Base-by-base conservation (phyloP, 208 protist genomes). In the Naegleria fowleri region DNA sequence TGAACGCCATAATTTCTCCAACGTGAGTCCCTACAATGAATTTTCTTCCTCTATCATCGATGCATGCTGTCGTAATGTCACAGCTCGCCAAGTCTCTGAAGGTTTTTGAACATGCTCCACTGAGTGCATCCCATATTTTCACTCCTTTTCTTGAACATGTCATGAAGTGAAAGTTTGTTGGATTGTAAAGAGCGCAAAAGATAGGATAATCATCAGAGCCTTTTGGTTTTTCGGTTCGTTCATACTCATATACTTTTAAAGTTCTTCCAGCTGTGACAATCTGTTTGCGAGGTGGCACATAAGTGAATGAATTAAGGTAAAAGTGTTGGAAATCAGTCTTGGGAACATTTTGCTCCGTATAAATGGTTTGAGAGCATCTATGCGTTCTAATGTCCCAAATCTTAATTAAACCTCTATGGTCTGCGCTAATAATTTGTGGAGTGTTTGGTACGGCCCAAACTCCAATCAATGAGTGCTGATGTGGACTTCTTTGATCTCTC, bases 311-410 rank as follows among this genome's bases (percentile, higher is more conserved):
- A 86, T 39, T 90, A 6, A 84, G 43, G 51, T 86, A 86, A 76
- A 86, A 84, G 29, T 58, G 55, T 11, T 90, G 40, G 38, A 55
- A 58, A 39, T 86, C 76, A 59, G 19, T 55, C 33, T 90, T 84
- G 16, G 51, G 88, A 36, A 90, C 25, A 36, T 88, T 86, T 43
- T 40, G 11, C 43, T 90, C 88, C 0, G 83, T 88, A 15, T 59
- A 83, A 16, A 96, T 91, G 9, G 93, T 95, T 92, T 98, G 96
- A 36, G 95, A 91, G 84, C 96, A 98, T 86, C 90, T 91, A 58
- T 95, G 93, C 15, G 93, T 94, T 36, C 93, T 92, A 40, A 96
- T 90, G 91, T 98, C 96, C 96, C 96, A 98, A 59, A 97, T 93
- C 83, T 96, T 96, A 41, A 97, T 93, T 38, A 92, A 87, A 29